Base-by-base conservation (phyloP, 2,329 filamentous ascomycete genomes). In the Colletotrichum limetticola region DNA sequence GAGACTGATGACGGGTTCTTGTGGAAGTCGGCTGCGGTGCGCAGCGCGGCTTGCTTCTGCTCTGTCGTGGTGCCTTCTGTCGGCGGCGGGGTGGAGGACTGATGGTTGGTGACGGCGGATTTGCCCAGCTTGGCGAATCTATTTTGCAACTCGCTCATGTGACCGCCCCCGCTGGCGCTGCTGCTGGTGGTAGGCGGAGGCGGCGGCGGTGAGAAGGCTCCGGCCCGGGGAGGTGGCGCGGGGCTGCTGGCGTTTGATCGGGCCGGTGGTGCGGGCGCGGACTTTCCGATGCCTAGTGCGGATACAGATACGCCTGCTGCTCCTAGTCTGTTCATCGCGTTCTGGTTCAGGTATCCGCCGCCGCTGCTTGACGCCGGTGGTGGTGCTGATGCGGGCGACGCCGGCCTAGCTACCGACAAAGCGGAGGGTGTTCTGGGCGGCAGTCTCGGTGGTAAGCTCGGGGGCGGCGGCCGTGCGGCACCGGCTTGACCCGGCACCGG, bases 221-320 rank as follows among this genome's bases (percentile, higher is more conserved):
- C 52, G 8, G 76, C 74, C 62, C 76, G 77, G 55, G 77, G 76
- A 32, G 79, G 79, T 62, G 77, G 75, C 32, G 77, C 72, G 56
- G 77, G 78, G 64, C 78, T 75, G 71, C 79, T 61, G 78, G 80
- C 70, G 75, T 79, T 76, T 19, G 78, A 74, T 75, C 76, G 78
- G 77, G 68, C 11, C 6, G 72, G 59, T 16, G 74, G 65, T 12
- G 69, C 66, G 42, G 76, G 65, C 70, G 79, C 72, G 30, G 79
- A 75, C 35, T 62, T 80, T 4, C 91, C 91, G 74, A 97, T 97
- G 5, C 93, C 93, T 4, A 98, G 85, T 0, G 89, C 93, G 0
- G 95, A 92, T 0, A 98, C 94, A 0, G 92, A 93, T 6, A 98
- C 87, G 1, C 95, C 95, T 1, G 94, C 92, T 49, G 91, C 88